A percentile compares a stretch with the other conserved stretches of the same genome.
These are phyloP conservation scores for Wickerhamiella cacticola DNA, from an alignment of 805 yeast species.

Conservation along the genomic window DNA sequence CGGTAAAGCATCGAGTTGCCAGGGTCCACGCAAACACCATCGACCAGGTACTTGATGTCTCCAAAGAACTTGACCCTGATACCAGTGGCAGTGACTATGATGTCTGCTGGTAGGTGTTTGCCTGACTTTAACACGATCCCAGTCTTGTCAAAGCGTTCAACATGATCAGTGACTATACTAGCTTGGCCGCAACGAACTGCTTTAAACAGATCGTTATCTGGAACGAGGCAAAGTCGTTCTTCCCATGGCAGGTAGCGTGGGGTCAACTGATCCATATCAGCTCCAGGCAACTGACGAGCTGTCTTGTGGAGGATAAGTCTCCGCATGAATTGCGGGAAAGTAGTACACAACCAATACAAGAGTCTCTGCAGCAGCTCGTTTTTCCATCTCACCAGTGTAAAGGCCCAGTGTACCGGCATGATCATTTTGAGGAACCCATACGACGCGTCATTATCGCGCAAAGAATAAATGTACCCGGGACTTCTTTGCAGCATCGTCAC, in stretches of 20 bases:
- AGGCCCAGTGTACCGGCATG: constrained; percentile 2
- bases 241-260: constrained; percentile 7
- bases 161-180: neutral
- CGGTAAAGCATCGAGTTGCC: constrained; percentile 4
- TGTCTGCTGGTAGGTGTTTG: neutral
- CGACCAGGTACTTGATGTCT: neutral
- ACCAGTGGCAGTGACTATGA: constrained; percentile 7
- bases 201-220: constrained; percentile 1
- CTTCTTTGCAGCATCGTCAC: constrained; percentile 8
- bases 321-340: neutral
- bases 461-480: neutral
- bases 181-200: neutral
- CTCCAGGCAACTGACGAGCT: neutral
- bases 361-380: neutral
- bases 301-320: neutral
- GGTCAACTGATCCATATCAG: neutral
- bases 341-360: neutral
- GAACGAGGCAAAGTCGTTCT: constrained; percentile 6
- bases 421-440: neutral
- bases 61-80: constrained; percentile 1
- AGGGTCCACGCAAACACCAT: neutral
- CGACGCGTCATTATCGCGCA: neutral
- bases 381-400: neutral
- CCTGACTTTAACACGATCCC: neutral
- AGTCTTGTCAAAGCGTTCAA: neutral